Evolutionary conservation across 345 rosid species (phyloP).

Genomic region (Lepidium africanum): DNA sequence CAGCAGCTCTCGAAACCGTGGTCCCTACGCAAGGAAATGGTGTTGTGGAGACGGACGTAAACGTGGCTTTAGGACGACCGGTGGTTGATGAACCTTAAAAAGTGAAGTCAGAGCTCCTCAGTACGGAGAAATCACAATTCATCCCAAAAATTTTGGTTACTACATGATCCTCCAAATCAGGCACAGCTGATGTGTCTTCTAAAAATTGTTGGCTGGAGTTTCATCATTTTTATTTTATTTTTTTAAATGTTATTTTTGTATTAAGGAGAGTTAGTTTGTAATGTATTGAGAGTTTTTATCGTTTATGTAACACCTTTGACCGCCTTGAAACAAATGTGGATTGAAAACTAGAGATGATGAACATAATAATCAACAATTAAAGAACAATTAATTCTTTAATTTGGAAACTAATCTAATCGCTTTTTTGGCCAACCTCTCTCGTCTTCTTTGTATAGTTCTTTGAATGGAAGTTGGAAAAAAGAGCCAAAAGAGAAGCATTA

Average conservation of each 20-base stretch:
- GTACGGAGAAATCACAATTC: not conserved
- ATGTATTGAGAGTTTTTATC: not conserved
- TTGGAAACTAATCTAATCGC: not conserved
- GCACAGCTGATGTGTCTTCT: not conserved
- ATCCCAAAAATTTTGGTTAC: slow-evolving; percentile 12
- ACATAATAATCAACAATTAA: not conserved
- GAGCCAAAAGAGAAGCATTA: slow-evolving; percentile 58
- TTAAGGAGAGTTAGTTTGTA: slow-evolving; percentile 17
- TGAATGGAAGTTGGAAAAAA: slow-evolving; percentile 51
- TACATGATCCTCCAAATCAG: not conserved
- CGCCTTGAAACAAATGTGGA: not conserved
- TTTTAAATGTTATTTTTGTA: not conserved
- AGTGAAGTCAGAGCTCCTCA: not conserved
- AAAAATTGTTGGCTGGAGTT: not conserved
- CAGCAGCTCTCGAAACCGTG: not conserved
- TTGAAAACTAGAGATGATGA: not conserved
- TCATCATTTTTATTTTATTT: not conserved
- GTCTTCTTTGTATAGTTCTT: slow-evolving; percentile 36
- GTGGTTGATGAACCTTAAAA: slow-evolving; percentile 11
- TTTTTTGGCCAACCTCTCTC: not conserved
- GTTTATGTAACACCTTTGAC: not conserved
- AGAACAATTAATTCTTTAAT: not conserved
- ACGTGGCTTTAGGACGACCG: slow-evolving; percentile 2
- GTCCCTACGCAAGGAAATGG: slow-evolving; percentile 12
- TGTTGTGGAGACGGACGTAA: slow-evolving; percentile 6